Conservation (phyloP, 1,284 basidiomycete genomes). For the Malassezia restricta region DNA sequence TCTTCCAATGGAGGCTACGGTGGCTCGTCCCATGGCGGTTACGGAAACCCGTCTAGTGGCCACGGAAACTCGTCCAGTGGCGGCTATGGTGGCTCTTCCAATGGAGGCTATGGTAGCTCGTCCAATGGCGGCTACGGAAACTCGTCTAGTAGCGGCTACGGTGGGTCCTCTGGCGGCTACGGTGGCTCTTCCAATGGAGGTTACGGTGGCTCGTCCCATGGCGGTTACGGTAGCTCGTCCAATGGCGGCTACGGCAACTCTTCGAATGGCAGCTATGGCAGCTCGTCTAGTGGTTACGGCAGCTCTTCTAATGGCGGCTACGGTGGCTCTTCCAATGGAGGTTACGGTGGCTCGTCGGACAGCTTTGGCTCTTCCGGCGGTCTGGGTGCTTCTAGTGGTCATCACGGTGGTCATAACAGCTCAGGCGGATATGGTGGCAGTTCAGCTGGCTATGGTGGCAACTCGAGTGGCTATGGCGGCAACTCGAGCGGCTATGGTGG, state of each 20-base stretch:
- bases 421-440: neutral
- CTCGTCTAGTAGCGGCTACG: slow-evolving; percentile 1
- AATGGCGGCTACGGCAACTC: slow-evolving; percentile 12
- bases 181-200: neutral
- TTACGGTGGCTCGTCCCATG: neutral
- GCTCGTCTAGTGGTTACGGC: neutral
- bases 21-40: slow-evolving; percentile 12
- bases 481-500: neutral
- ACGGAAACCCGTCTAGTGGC: neutral
- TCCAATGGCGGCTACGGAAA: slow-evolving; percentile 6
- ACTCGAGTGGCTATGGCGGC: slow-evolving; percentile 6
- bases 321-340: neutral
- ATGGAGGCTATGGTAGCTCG: slow-evolving; percentile 10
- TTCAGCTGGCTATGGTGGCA: neutral
- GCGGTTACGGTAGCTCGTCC: neutral
- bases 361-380: neutral
- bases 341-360: neutral
- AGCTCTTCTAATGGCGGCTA: neutral
- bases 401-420: neutral
- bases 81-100: neutral
- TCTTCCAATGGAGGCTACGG: neutral
- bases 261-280: slow-evolving; percentile 1
- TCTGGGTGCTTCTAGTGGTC: neutral
- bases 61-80: slow-evolving; percentile 13
- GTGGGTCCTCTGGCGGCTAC: slow-evolving; percentile 9